Conservation (phyloP, 371 early-diverging fungal genomes). For the Racocetra persica region DNA sequence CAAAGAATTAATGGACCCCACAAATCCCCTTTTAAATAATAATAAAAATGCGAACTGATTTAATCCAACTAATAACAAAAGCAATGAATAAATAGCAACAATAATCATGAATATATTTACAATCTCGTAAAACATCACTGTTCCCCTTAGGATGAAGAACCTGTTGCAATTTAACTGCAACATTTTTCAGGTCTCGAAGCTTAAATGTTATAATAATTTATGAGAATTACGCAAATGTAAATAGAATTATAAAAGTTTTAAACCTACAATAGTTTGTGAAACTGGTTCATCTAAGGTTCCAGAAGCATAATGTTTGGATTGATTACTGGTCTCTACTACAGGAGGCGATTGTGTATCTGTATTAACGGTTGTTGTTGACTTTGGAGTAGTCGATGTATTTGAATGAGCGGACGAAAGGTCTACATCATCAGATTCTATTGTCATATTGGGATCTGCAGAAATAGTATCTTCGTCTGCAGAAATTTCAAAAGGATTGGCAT, state of each 20-base stretch:
- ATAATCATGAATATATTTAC: conserved; percentile 54
- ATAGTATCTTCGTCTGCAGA: background rate
- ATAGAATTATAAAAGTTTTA: background rate
- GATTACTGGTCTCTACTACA: conserved; percentile 50
- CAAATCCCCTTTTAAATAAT: conserved; percentile 77
- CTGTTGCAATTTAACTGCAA: conserved; percentile 74
- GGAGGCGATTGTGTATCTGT: conserved; percentile 43
- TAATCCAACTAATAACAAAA: background rate
- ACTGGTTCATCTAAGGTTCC: conserved; percentile 96
- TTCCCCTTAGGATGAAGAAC: conserved; percentile 75
- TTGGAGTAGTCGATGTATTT: background rate
- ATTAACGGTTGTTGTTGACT: conserved; percentile 6
- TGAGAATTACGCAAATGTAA: background rate
- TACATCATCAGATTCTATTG: conserved; percentile 29
- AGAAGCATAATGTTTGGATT: conserved; percentile 37
- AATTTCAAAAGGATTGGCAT: conserved; percentile 37
- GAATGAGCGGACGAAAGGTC: conserved; percentile 5
- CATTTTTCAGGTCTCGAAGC: conserved; percentile 81
- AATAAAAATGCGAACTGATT: background rate
- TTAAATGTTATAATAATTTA: conserved; percentile 45
- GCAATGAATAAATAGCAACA: background rate
- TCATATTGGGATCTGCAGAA: conserved; percentile 30
- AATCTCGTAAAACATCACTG: conserved; percentile 77
- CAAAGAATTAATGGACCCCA: conserved; percentile 96
- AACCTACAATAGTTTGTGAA: conserved; percentile 76